These are phyloP conservation scores for Entonaema liquescens DNA, from an alignment of 495 filamentous ascomycete genomes.

Conservation along the genomic window DNA sequence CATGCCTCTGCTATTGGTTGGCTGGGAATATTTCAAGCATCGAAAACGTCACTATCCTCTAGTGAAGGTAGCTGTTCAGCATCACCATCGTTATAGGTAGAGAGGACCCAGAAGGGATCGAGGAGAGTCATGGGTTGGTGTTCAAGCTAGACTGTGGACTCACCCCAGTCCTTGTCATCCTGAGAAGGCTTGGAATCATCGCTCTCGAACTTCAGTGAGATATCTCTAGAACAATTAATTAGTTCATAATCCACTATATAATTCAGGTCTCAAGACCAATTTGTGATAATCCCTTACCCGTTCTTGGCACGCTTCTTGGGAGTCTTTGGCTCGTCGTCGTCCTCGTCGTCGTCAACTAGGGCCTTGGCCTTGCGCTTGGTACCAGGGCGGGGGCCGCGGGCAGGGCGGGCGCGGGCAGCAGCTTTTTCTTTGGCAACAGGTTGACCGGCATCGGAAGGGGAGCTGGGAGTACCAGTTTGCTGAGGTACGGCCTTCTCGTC, in stretches of 20 bases:
- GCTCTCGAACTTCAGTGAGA: background rate
- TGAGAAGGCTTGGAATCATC: background rate
- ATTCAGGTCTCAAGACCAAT: background rate
- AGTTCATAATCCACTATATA: background rate
- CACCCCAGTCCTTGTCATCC: slow-evolving; percentile 2
- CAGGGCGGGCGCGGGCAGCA: background rate
- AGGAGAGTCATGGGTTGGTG: background rate
- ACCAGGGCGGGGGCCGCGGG: background rate
- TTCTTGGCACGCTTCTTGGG: slow-evolving; percentile 14
- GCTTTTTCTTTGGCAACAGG: background rate
- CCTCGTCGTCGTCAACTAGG: background rate
- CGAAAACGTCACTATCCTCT: background rate
- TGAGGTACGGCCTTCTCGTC: background rate
- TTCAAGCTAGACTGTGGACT: background rate
- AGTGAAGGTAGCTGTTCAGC: background rate
- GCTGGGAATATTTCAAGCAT: background rate
- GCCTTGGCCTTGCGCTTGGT: background rate
- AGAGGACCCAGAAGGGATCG: background rate
- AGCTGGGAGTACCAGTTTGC: background rate
- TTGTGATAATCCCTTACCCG: background rate
- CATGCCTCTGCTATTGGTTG: background rate
- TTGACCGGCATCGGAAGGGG: background rate
- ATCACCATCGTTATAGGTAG: background rate
- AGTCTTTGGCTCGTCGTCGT: slow-evolving; percentile 1
- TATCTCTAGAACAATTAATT: background rate